Evolutionary conservation across 2,329 filamentous ascomycete genomes (phyloP).

Genomic region (Neonectria hederae): DNA sequence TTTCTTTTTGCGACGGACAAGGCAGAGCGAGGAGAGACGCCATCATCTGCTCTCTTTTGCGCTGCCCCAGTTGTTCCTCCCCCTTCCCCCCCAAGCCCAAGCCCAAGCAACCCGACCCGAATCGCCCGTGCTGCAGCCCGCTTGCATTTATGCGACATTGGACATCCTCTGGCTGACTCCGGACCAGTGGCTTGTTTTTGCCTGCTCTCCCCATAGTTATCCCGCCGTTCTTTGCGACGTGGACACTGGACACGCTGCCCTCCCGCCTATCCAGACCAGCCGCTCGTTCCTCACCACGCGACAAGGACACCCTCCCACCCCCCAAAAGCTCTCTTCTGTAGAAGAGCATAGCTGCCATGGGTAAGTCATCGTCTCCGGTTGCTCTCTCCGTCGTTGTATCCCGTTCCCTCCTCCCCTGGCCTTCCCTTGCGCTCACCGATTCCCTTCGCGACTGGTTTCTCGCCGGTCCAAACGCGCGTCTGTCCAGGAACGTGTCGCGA

Average conservation of each 20-base stretch:
- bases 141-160: slow-evolving; percentile 47
- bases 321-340: slow-evolving; percentile 39
- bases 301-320: slow-evolving; percentile 40
- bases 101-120: slow-evolving; percentile 36
- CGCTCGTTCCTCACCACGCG: slow-evolving; percentile 40
- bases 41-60: slow-evolving; percentile 24
- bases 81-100: slow-evolving; percentile 21
- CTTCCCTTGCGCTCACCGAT: slow-evolving; percentile 1
- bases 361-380: slow-evolving; percentile 39
- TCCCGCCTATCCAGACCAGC: slow-evolving; percentile 39
- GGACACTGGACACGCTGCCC: slow-evolving; percentile 36
- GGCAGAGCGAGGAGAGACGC: slow-evolving; percentile 32
- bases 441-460: slow-evolving; percentile 9
- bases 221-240: slow-evolving; percentile 38
- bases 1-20: slow-evolving; percentile 42
- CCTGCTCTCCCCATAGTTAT: slow-evolving; percentile 40
- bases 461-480: slow-evolving; percentile 31
- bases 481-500: slow-evolving; percentile 35
- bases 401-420: not conserved
- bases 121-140: slow-evolving; percentile 43
- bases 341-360: slow-evolving; percentile 39
- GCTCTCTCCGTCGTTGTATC: slow-evolving; percentile 19
- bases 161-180: slow-evolving; percentile 41
- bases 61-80: slow-evolving; percentile 26
- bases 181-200: slow-evolving; percentile 46